Evolutionary conservation across 768 basidiomycete species (phyloP).

Genomic region (Mycena sanguinolenta): DNA sequence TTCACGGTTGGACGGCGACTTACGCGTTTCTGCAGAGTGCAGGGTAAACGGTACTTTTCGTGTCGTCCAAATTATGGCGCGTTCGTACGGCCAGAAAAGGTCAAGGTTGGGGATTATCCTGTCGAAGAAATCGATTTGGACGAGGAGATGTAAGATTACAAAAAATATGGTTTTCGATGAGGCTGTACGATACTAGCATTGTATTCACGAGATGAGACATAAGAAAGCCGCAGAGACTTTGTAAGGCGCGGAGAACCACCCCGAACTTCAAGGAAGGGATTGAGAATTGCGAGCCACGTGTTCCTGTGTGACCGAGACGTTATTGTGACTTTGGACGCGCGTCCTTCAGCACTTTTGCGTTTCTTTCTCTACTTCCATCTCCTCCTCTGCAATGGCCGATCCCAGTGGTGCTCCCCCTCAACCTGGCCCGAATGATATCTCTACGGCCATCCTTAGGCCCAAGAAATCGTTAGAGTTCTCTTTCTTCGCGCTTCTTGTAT

Average conservation of each 20-base stretch:
- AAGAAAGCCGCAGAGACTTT: background rate
- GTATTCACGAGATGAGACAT: background rate
- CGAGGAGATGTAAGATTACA: slow-evolving; percentile 74
- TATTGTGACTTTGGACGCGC: no score
- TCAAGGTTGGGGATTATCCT: slow-evolving; percentile 89
- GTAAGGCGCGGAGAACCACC: background rate
- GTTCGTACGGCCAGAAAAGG: slow-evolving; percentile 88
- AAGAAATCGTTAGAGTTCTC: slow-evolving; percentile 93
- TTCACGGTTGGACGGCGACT: background rate
- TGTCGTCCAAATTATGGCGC: slow-evolving; percentile 84
- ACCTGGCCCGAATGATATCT: slow-evolving; percentile 89
- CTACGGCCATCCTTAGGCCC: slow-evolving; percentile 94
- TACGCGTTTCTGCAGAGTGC: slow-evolving; percentile 65
- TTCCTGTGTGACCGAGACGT: no score
- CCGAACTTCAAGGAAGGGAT: background rate
- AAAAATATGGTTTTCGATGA: background rate
- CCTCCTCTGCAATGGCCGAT: slow-evolving; percentile 68
- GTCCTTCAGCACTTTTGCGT: background rate
- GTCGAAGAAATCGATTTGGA: slow-evolving; percentile 83
- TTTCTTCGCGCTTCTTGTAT: slow-evolving; percentile 31
- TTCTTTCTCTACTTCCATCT: slow-evolving; percentile 36
- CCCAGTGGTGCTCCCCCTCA: slow-evolving; percentile 87
- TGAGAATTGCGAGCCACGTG: no score
- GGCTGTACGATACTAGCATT: slow-evolving; percentile 24
- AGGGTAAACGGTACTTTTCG: slow-evolving; percentile 88